Conservation (phyloP, 2,329 filamentous ascomycete species). For the Penicillium sp. region DNA sequence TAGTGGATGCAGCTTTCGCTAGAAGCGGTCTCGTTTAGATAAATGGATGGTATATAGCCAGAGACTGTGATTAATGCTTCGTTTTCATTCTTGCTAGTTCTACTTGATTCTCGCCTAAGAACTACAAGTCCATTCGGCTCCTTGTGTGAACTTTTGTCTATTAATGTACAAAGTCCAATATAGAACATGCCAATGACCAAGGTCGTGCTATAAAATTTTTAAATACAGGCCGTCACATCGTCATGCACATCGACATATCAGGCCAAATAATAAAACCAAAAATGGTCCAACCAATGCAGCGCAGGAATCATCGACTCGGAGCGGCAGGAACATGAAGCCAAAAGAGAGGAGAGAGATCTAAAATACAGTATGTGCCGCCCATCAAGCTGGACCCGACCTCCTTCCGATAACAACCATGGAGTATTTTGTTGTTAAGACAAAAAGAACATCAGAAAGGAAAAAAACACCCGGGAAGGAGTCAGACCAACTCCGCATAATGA, state of each 20-base stretch:
- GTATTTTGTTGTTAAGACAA: slow-evolving; percentile 29
- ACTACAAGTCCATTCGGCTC: no score
- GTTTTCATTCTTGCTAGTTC: no score
- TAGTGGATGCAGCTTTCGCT: no score
- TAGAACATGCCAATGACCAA: slow-evolving; percentile 11
- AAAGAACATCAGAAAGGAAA: slow-evolving; percentile 7
- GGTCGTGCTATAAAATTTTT: slow-evolving; percentile 14
- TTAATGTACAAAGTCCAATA: no score
- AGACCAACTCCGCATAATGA: slow-evolving; percentile 8
- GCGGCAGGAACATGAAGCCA: slow-evolving; percentile 11
- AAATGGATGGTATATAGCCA: not conserved
- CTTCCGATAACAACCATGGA: slow-evolving; percentile 20
- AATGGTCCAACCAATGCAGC: slow-evolving; percentile 29
- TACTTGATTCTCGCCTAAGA: no score
- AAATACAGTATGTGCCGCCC: slow-evolving; percentile 28
- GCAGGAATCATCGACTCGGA: slow-evolving; percentile 21
- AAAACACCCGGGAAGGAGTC: not conserved
- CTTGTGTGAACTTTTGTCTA: no score
- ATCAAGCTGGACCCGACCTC: slow-evolving; percentile 25
- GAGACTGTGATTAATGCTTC: no score
- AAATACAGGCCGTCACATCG: slow-evolving; percentile 15
- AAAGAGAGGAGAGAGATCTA: slow-evolving; percentile 38
- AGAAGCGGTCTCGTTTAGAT: no score
- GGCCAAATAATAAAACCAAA: slow-evolving; percentile 32
- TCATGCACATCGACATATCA: slow-evolving; percentile 25